These are phyloP conservation scores for Carex cristatella DNA, from an alignment of 176 grass and related monocot genomes.

Conservation along the genomic window DNA sequence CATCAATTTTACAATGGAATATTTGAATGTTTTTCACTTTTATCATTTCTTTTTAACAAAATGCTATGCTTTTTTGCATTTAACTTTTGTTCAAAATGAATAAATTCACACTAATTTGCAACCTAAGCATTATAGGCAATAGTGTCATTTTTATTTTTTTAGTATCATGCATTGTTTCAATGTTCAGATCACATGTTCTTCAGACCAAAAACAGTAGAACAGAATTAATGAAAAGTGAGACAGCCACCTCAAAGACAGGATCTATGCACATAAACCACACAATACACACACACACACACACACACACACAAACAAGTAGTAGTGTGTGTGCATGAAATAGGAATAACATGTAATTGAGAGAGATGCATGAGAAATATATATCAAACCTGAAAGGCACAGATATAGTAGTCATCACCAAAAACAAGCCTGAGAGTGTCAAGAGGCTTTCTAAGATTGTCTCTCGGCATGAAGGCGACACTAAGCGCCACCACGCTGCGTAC, in stretches of 20 bases:
- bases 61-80: neutral
- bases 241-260: neutral
- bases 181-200: neutral
- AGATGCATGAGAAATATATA: neutral
- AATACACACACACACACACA: neutral
- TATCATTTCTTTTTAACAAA: neutral
- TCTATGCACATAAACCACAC: neutral
- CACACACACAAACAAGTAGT: too few species aligned
- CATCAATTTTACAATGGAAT: neutral
- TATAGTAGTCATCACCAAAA: slow-evolving; percentile 39
- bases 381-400: slow-evolving; percentile 41
- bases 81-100: neutral
- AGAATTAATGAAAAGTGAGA: slow-evolving; percentile 8
- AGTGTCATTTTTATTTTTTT: neutral
- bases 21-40: neutral
- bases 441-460: slow-evolving; percentile 22
- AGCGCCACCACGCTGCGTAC: slow-evolving; percentile 37
- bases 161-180: neutral
- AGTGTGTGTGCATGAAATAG: too few species aligned
- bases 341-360: neutral
- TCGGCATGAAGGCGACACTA: slow-evolving; percentile 33
- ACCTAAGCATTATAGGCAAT: neutral
- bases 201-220: neutral
- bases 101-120: neutral
- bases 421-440: slow-evolving; percentile 23